A percentile compares a stretch with the other conserved stretches of the same genome.
These are phyloP conservation scores for Ophiostoma quercus DNA, from an alignment of 2,329 filamentous ascomycete species.

Conservation along the genomic window DNA sequence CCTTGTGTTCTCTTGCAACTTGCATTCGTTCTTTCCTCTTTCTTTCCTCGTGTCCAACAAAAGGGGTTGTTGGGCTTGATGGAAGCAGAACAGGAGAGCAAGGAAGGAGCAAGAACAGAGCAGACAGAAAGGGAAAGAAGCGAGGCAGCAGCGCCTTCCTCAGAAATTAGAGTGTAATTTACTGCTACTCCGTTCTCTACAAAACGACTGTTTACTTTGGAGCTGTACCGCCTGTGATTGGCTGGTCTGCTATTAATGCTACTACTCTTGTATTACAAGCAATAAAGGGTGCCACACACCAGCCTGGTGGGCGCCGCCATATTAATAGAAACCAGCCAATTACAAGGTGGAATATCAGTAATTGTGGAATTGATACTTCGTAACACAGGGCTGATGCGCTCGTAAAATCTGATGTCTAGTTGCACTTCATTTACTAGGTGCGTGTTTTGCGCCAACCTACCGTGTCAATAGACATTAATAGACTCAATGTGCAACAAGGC, in stretches of 20 bases:
- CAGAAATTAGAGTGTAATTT: constrained; percentile 2
- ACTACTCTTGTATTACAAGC: background rate
- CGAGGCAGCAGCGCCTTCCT: background rate
- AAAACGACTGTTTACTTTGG: constrained; percentile 13
- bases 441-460: no score
- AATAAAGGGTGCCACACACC: background rate
- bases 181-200: constrained; percentile 9
- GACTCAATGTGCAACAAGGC: no score
- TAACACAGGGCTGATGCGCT: no score
- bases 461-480: no score
- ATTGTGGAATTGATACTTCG: no score
- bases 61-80: constrained; percentile 5
- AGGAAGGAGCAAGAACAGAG: background rate
- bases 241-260: background rate
- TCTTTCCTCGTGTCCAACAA: constrained; percentile 14
- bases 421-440: no score
- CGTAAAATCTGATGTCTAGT: no score
- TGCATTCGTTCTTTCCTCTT: constrained; percentile 20
- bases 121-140: background rate
- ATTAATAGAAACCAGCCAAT: no score
- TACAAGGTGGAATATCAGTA: no score
- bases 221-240: background rate
- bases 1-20: constrained; percentile 18
- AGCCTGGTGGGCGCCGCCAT: background rate
- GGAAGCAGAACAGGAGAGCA: background rate